Percentiles rank a stretch among this genome's conserved stretches.
Conservation (phyloP, 1,284 basidiomycete genomes). For the Golubevia pallescens region DNA sequence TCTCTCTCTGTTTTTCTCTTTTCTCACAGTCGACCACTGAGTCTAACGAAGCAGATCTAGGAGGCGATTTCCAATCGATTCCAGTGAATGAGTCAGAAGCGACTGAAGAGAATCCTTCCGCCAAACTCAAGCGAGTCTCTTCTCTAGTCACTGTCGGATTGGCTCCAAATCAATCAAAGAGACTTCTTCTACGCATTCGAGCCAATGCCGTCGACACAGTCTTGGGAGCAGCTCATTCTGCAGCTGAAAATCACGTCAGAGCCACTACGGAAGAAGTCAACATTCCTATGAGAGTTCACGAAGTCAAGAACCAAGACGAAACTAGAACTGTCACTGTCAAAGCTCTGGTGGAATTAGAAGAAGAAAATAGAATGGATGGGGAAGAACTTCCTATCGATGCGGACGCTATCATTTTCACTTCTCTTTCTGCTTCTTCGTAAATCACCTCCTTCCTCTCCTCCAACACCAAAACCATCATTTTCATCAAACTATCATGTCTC, state of each 20-base stretch:
- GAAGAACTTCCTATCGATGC: background rate
- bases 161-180: conserved; percentile 40
- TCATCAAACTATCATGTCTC: too few relatives aligned
- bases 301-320: conserved; percentile 62
- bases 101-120: background rate
- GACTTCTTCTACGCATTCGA: conserved; percentile 49
- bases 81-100: conserved; percentile 1
- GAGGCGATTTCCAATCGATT: background rate
- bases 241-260: conserved; percentile 8
- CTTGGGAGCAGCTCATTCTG: background rate
- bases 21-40: background rate
- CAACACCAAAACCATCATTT: too few relatives aligned
- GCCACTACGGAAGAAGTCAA: conserved; percentile 32
- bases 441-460: background rate
- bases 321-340: conserved; percentile 30
- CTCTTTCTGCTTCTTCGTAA: background rate
- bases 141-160: conserved; percentile 46
- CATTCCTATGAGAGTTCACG: conserved; percentile 47
- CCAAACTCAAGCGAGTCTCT: conserved; percentile 31
- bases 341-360: background rate
- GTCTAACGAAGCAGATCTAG: background rate
- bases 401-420: background rate
- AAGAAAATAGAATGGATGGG: background rate
- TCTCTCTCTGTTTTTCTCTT: background rate
- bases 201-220: conserved; percentile 20